Conservation (phyloP, 208 protist genomes). For the Trypanosomatidae sp. region DNA sequence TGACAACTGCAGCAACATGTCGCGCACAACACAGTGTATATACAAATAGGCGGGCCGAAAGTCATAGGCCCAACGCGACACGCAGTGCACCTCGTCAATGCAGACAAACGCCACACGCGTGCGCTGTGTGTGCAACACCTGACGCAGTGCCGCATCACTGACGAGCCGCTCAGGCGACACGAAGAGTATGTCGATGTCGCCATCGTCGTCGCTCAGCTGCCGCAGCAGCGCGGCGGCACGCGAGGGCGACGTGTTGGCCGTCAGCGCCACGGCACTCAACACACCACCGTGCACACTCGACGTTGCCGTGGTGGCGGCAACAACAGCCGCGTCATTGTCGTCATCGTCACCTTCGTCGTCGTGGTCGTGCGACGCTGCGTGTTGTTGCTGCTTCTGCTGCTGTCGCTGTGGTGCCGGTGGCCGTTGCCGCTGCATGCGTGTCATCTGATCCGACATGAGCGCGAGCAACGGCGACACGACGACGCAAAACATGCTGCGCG, state of each 20-base stretch:
- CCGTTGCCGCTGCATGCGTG: constrained; percentile 20
- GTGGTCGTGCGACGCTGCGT: too few relatives aligned
- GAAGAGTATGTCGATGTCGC: constrained; percentile 73
- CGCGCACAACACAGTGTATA: constrained; percentile 32
- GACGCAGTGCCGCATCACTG: constrained; percentile 23
- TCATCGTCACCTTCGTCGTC: too few relatives aligned
- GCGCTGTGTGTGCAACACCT: constrained; percentile 10
- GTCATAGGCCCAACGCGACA: constrained; percentile 94
- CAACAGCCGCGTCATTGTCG: background rate
- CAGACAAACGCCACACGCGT: constrained; percentile 72
- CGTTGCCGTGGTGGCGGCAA: background rate
- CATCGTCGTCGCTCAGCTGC: constrained; percentile 18
- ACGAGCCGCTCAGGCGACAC: constrained; percentile 73
- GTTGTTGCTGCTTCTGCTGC: too few relatives aligned
- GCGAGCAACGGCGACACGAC: constrained; percentile 94
- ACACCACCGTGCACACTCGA: constrained; percentile 1
- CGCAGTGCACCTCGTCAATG: constrained; percentile 95
- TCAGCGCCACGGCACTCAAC: constrained; percentile 42
- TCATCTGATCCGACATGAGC: constrained; percentile 93
- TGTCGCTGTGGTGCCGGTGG: too few relatives aligned
- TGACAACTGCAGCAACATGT: background rate
- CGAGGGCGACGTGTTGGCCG: constrained; percentile 19
- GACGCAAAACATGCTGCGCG: constrained; percentile 41
- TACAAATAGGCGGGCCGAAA: constrained; percentile 87
- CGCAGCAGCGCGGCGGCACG: constrained; percentile 24